Evolutionary conservation across 768 basidiomycete genomes (phyloP).

Genomic region (Termitomyces sp.): DNA sequence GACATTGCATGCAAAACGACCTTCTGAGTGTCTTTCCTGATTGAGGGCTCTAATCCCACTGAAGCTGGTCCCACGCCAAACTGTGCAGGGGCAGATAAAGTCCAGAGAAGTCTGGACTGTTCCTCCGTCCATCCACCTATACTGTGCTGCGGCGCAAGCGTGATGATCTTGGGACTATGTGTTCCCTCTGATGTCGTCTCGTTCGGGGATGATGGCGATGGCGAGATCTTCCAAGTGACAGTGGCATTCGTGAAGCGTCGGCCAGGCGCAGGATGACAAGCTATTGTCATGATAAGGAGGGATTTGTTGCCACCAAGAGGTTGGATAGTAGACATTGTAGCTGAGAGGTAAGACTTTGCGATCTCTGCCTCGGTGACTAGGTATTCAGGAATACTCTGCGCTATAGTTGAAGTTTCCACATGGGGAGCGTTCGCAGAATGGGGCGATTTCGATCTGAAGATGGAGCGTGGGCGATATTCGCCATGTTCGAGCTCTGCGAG

Average conservation of each 20-base stretch:
- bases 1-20: conserved; percentile 18
- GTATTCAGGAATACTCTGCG: conserved; percentile 1
- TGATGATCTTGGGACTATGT: conserved; percentile 8
- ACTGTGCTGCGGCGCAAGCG: conserved; percentile 16
- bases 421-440: neutral
- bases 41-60: conserved; percentile 12
- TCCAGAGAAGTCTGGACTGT: conserved; percentile 16
- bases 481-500: conserved; percentile 2
- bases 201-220: neutral
- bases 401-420: neutral
- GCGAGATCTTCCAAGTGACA: conserved; percentile 13
- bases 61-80: conserved; percentile 9
- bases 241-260: conserved; percentile 14
- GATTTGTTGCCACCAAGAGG: conserved; percentile 15
- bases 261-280: conserved; percentile 16
- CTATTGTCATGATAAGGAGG: conserved; percentile 13
- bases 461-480: conserved; percentile 9
- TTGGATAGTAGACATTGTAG: conserved; percentile 15
- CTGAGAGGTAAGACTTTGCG: conserved; percentile 16
- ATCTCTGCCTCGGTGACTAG: conserved; percentile 18
- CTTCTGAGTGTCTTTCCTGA: conserved; percentile 12
- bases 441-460: conserved; percentile 3
- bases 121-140: conserved; percentile 20
- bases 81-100: conserved; percentile 8
- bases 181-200: neutral